Conservation (phyloP, 2,329 filamentous ascomycete genomes). For the Pseudovirgaria hyperparasitica region DNA sequence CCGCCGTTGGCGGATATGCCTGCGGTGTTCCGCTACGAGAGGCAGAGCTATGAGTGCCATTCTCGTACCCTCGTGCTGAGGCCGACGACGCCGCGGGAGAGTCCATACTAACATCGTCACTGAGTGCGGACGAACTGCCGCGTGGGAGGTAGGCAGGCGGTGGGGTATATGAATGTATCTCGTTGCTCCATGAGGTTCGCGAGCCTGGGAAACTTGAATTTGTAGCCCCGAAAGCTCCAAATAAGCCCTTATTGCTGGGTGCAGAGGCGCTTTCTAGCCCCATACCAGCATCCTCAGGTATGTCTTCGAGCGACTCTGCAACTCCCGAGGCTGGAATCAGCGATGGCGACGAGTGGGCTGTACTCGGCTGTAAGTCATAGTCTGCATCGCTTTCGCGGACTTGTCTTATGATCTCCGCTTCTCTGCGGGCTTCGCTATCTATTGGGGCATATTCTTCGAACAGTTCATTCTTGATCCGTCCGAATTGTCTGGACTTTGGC, state of each 20-base stretch:
- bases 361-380: conserved; percentile 34
- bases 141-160: conserved; percentile 48
- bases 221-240: conserved; percentile 57
- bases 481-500: conserved; percentile 95
- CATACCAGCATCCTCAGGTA: conserved; percentile 58
- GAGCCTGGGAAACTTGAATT: conserved; percentile 67
- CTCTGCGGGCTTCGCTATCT: conserved; percentile 77
- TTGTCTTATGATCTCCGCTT: conserved; percentile 91
- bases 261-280: conserved; percentile 28
- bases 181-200: conserved; percentile 63
- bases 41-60: conserved; percentile 9
- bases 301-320: conserved; percentile 51
- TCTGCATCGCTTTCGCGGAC: conserved; percentile 80
- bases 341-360: conserved; percentile 55
- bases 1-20: conserved; percentile 24
- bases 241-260: conserved; percentile 28
- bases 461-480: conserved; percentile 78
- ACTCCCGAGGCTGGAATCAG: conserved; percentile 44
- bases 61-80: conserved; percentile 11
- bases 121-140: conserved; percentile 39
- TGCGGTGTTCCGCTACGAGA: conserved; percentile 26
- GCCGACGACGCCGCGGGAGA: conserved; percentile 37
- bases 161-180: conserved; percentile 41
- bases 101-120: conserved; percentile 62
- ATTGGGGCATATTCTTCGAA: conserved; percentile 78